Evolutionary conservation across 1,284 basidiomycete species (phyloP), one percentile per base, ranked within the genome.

Genomic region (Malassezia japonica): DNA sequence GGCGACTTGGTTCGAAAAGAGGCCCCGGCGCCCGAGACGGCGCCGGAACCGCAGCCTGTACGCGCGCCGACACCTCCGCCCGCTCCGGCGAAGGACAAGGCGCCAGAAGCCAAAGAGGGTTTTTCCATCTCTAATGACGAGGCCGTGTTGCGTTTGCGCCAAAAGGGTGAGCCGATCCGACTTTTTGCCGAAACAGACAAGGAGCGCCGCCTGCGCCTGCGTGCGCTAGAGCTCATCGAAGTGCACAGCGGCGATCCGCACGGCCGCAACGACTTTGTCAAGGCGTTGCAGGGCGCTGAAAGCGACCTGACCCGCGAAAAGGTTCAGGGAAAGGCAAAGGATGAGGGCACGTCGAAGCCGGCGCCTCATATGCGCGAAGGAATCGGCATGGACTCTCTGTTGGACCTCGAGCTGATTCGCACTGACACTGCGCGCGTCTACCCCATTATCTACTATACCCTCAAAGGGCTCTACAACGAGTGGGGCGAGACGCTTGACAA

Each of bases 91-190:
- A 8, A 53, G 41, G 23, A 20, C 49, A n/a, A 41, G 55, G 24
- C 36, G 24, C 40, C 31, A n/a, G 42, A 21, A 5, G 1, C 29
- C 8, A 33, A 48, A 9, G 57, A 57, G 45, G 81, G 50, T 1
- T 95, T 91, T 78, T 90, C 89, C 72, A 86, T 96, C 44, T 88
- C 91, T 1, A 87, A 89, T 51, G 86, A 90, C 55, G 94, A 99
- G 69, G 88, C 86, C 23, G 78, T 91, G 46, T 82, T 86, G 6
- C 81, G 94, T 12, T 79, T 99, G 23, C 83, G 94, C 31, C 78
- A 81, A 23, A 92, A 92, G 71, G 87, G 87, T 23, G 88, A 98
- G 70, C 94, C 94, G 2, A 87, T 98, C 56, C 82, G 89, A 8
- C 77, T 98, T 2, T 99, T 99, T 69, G 94, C 84, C 35, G 94